phyloP scores from a whole-genome alignment of 768 basidiomycete genomes.

The Suillus subaureus region DNA sequence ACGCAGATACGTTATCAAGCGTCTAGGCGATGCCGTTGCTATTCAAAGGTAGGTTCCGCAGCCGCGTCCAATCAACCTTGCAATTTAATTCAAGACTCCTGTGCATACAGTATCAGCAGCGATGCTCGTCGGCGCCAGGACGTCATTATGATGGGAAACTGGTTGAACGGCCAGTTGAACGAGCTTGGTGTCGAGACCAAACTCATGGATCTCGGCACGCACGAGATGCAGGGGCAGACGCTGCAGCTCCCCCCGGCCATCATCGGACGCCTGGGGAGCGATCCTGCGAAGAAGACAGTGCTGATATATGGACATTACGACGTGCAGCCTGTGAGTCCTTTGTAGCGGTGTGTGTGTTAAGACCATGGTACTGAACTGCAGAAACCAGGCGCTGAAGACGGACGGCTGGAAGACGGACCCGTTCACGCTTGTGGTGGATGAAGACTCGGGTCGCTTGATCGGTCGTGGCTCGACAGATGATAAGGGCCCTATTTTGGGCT shows the following conservation, averaged over 20 bases:
- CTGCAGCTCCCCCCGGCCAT: conserved; percentile 81
- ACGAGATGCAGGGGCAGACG: conserved; percentile 69
- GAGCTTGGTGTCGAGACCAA: conserved; percentile 79
- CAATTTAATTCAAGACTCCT: conserved; percentile 5
- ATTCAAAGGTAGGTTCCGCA: conserved; percentile 65
- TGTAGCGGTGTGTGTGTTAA: neutral
- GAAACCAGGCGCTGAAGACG: conserved; percentile 41
- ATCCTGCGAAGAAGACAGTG: conserved; percentile 90
- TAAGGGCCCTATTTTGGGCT: conserved; percentile 87
- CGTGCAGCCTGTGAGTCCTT: conserved; percentile 77
- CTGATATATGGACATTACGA: conserved; percentile 95
- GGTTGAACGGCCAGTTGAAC: conserved; percentile 73
- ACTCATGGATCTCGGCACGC: conserved; percentile 75
- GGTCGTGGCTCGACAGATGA: conserved; percentile 91
- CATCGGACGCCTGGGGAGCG: conserved; percentile 79
- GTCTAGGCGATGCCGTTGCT: conserved; percentile 79
- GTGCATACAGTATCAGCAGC: conserved; percentile 57
- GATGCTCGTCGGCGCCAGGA: conserved; percentile 72
- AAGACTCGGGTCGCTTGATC: conserved; percentile 60
- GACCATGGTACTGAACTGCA: neutral
- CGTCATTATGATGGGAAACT: conserved; percentile 85
- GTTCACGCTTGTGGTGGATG: conserved; percentile 62
- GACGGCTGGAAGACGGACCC: conserved; percentile 93
- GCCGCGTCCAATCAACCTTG: conserved; percentile 4
- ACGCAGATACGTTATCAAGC: conserved; percentile 71